These are phyloP conservation scores for Penicillium lagena DNA, from an alignment of 495 filamentous ascomycete species.

Conservation along the genomic window DNA sequence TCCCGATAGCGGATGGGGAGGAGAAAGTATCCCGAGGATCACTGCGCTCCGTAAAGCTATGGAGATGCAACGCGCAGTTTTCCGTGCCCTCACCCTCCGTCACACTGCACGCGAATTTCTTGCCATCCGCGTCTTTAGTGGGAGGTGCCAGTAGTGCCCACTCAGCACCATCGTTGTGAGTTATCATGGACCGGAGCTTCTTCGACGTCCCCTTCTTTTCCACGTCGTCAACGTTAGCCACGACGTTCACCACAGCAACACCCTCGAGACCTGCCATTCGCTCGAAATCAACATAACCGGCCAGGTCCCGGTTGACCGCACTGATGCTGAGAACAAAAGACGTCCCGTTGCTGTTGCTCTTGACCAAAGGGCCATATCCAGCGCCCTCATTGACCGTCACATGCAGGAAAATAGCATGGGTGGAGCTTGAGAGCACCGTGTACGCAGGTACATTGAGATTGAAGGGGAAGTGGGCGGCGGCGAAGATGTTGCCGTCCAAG, in stretches of 20 bases:
- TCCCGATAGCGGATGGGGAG: constrained; percentile 78
- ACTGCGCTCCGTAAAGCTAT: constrained; percentile 84
- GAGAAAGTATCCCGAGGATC: constrained; percentile 79
- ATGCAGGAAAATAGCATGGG: constrained; percentile 87
- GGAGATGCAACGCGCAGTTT: constrained; percentile 81
- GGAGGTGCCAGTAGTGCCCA: constrained; percentile 74
- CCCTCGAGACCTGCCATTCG: constrained; percentile 90
- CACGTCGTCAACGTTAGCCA: constrained; percentile 61
- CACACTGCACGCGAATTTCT: constrained; percentile 60
- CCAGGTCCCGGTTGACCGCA: constrained; percentile 41
- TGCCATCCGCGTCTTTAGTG: constrained; percentile 58
- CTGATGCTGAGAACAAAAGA: constrained; percentile 88
- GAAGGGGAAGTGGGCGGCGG: constrained; percentile 75
- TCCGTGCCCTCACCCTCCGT: constrained; percentile 39
- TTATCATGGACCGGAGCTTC: constrained; percentile 81
- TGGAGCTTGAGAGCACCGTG: constrained; percentile 88
- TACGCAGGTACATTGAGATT: constrained; percentile 76
- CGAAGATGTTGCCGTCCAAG: constrained; percentile 74
- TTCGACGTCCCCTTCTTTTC: constrained; percentile 61
- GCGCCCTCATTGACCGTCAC: constrained; percentile 65
- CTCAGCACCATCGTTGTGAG: constrained; percentile 88
- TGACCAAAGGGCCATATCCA: constrained; percentile 81
- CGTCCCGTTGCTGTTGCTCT: constrained; percentile 97
- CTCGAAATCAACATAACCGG: constrained; percentile 88
- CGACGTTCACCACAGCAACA: constrained; percentile 78